Conservation (phyloP, 352 stramenopile species). For the Phytophthora boehmeriae region DNA sequence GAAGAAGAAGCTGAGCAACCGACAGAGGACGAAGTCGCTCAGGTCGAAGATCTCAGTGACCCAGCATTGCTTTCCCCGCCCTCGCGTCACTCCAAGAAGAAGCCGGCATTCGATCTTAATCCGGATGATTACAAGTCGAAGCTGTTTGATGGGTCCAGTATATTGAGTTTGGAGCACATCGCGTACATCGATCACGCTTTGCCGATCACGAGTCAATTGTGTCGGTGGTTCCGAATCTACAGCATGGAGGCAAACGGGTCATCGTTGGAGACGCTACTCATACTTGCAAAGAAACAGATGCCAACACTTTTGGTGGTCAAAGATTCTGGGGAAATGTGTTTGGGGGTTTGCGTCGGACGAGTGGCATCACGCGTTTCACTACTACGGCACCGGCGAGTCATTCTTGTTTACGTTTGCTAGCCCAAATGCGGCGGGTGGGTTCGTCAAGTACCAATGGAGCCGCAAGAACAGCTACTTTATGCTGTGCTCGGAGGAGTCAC, state of each 20-base stretch:
- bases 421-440: conserved; percentile 34
- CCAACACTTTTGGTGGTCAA: conserved; percentile 86
- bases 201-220: conserved; percentile 81
- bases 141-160: conserved; percentile 71
- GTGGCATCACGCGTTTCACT: conserved; percentile 82
- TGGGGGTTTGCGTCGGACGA: conserved; percentile 83
- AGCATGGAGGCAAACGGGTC: conserved; percentile 78
- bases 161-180: conserved; percentile 75
- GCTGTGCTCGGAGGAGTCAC: conserved; percentile 89
- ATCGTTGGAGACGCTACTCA: conserved; percentile 76
- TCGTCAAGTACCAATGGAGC: conserved; percentile 87
- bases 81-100: conserved; percentile 43
- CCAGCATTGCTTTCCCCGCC: conserved; percentile 23
- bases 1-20: conserved; percentile 29
- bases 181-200: conserved; percentile 73
- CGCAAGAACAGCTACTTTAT: conserved; percentile 92
- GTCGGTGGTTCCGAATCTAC: conserved; percentile 84
- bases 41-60: conserved; percentile 23
- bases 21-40: conserved; percentile 35
- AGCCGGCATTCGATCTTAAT: conserved; percentile 60
- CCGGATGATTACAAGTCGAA: conserved; percentile 78
- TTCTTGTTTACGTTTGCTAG: conserved; percentile 90
- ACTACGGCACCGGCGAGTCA: conserved; percentile 88
- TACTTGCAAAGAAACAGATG: conserved; percentile 68
- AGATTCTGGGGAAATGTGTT: conserved; percentile 77